A percentile compares a stretch with the other conserved stretches of the same genome.
Conservation (phyloP, 2,329 filamentous ascomycete genomes). For the Trichophyton mentagrophytes region DNA sequence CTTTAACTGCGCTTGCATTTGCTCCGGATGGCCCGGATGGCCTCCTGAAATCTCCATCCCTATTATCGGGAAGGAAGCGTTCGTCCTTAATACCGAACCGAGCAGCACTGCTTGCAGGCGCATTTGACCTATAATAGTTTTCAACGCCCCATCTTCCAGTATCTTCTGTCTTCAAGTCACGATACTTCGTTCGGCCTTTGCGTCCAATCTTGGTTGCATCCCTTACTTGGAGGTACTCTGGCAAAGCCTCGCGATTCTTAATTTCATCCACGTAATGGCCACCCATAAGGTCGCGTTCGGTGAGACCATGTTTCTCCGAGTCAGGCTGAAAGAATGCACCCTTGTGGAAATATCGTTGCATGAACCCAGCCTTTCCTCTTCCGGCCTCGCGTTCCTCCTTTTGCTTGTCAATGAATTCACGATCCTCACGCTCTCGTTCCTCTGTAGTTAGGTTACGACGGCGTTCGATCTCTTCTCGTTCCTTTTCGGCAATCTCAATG, state of each 20-base stretch:
- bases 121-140: constrained; percentile 29
- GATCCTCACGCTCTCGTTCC: constrained; percentile 76
- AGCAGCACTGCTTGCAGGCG: constrained; percentile 18
- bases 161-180: constrained; percentile 76
- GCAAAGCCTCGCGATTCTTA: constrained; percentile 66
- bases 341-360: constrained; percentile 96
- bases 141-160: constrained; percentile 65
- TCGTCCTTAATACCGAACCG: constrained; percentile 33
- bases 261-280: constrained; percentile 71
- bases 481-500: constrained; percentile 71
- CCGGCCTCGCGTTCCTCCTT: constrained; percentile 60
- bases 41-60: constrained; percentile 19
- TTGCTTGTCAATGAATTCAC: constrained; percentile 62
- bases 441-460: constrained; percentile 74
- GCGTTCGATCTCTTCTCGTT: constrained; percentile 79
- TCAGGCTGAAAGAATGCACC: constrained; percentile 91
- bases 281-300: constrained; percentile 75
- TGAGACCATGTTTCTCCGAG: constrained; percentile 58
- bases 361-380: constrained; percentile 70
- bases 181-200: constrained; percentile 83
- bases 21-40: constrained; percentile 32
- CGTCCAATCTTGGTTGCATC: constrained; percentile 90
- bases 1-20: constrained; percentile 33
- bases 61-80: constrained; percentile 34
- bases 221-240: constrained; percentile 80